A percentile compares a stretch with the other conserved stretches of the same genome.
Conservation (phyloP, 202 grass and related monocot genomes). For the Setaria italica region DNA sequence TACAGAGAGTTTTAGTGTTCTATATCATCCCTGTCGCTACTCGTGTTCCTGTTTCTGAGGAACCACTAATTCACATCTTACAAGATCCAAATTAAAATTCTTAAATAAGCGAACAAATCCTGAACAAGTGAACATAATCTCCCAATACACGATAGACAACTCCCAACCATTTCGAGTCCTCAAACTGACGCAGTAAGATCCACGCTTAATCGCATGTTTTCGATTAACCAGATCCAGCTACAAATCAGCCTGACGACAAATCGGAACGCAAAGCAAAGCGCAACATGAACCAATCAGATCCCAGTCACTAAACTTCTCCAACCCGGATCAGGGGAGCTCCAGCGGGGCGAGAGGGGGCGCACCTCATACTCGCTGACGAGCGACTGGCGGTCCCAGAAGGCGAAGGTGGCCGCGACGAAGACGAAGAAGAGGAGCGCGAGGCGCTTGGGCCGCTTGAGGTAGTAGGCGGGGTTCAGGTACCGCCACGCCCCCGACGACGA, state of each 20-base stretch:
- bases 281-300: slow-evolving; percentile 49
- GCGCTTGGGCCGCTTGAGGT: slow-evolving; percentile 95
- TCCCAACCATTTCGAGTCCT: background rate
- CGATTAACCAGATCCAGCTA: slow-evolving; percentile 41
- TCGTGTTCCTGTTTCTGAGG: no score
- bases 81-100: slow-evolving; percentile 32
- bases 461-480: slow-evolving; percentile 92
- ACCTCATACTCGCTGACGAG: slow-evolving; percentile 92
- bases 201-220: background rate
- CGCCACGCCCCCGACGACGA: slow-evolving; percentile 71
- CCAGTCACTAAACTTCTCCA: background rate
- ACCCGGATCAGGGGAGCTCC: slow-evolving; percentile 27
- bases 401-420: slow-evolving; percentile 85
- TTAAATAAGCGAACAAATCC: slow-evolving; percentile 9
- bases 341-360: slow-evolving; percentile 27
- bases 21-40: background rate
- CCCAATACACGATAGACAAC: slow-evolving; percentile 15
- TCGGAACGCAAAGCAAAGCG: slow-evolving; percentile 23
- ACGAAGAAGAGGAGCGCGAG: slow-evolving; percentile 89
- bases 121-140: background rate
- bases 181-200: background rate
- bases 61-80: slow-evolving; percentile 11
- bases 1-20: background rate
- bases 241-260: slow-evolving; percentile 16
- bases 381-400: slow-evolving; percentile 93